These are phyloP conservation scores for Lecanicillium sp. DNA, from an alignment of 2,329 filamentous ascomycete species.

Conservation along the genomic window DNA sequence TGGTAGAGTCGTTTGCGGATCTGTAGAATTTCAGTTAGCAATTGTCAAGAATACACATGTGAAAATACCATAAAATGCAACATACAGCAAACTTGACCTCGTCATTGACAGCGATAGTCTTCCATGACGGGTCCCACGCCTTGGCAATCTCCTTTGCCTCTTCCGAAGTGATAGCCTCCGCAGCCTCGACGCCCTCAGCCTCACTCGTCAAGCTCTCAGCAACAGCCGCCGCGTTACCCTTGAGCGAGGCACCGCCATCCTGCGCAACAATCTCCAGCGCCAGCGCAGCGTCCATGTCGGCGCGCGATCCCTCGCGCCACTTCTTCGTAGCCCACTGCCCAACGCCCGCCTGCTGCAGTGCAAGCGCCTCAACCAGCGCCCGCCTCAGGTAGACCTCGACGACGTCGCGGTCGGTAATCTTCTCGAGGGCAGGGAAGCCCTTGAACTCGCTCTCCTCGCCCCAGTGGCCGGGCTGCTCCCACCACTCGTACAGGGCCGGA, in stretches of 20 bases:
- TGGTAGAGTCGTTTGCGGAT: constrained; percentile 74
- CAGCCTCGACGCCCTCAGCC: constrained; percentile 15
- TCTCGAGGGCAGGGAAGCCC: constrained; percentile 33
- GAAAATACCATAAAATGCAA: constrained; percentile 15
- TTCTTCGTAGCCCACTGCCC: constrained; percentile 22
- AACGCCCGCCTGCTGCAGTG: constrained; percentile 26
- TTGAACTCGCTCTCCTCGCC: constrained; percentile 33
- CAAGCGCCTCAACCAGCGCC: constrained; percentile 45
- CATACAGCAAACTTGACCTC: constrained; percentile 67
- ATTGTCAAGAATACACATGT: neutral
- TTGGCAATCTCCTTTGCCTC: constrained; percentile 35
- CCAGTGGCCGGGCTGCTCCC: constrained; percentile 48
- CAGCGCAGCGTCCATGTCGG: constrained; percentile 27
- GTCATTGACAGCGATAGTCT: constrained; percentile 48
- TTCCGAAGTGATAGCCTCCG: constrained; percentile 21
- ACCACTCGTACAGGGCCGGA: constrained; percentile 42
- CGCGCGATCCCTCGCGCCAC: constrained; percentile 23
- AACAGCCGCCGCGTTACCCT: constrained; percentile 27
- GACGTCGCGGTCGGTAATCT: constrained; percentile 33
- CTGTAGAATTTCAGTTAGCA: constrained; percentile 35
- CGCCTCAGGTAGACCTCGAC: constrained; percentile 42
- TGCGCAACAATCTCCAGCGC: constrained; percentile 29
- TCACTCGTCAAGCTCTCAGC: constrained; percentile 24
- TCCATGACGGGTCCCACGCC: constrained; percentile 50
- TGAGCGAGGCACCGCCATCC: constrained; percentile 32